Evolutionary conservation across 345 rosid genomes (phyloP).

Genomic region (Rhodamnia argentea): DNA sequence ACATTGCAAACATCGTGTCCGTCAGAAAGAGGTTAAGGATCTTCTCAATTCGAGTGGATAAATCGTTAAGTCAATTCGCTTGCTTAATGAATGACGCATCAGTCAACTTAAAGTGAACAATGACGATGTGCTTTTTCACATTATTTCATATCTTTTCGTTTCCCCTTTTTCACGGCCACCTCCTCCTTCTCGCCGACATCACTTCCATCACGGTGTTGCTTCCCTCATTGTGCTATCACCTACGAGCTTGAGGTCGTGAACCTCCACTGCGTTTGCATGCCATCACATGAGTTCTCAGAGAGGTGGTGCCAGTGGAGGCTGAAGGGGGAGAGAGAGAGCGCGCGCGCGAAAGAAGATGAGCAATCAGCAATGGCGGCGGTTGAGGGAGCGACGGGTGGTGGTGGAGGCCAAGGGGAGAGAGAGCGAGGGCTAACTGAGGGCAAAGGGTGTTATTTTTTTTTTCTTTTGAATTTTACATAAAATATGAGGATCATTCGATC

Average conservation of each 20-base stretch:
- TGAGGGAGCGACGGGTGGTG: background rate
- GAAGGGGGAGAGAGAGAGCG: background rate
- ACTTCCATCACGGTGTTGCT: background rate
- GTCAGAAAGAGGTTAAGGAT: background rate
- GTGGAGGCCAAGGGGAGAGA: background rate
- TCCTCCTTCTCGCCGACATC: background rate
- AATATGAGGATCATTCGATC: background rate
- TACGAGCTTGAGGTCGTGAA: background rate
- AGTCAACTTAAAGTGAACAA: background rate
- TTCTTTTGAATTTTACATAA: background rate
- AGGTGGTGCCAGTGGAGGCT: background rate
- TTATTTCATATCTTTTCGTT: too few relatives aligned
- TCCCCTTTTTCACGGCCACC: background rate
- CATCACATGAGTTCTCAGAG: background rate
- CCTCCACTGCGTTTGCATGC: background rate
- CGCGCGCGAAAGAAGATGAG: background rate
- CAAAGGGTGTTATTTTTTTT: background rate
- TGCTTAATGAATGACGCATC: background rate
- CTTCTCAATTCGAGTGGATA: background rate
- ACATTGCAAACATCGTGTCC: background rate
- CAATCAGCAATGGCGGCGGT: background rate
- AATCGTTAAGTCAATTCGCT: background rate
- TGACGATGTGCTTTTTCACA: background rate
- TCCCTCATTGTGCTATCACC: background rate
- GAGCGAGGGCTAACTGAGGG: background rate